Conservation (phyloP, 495 filamentous ascomycete species). For the Penicillium paradoxum region DNA sequence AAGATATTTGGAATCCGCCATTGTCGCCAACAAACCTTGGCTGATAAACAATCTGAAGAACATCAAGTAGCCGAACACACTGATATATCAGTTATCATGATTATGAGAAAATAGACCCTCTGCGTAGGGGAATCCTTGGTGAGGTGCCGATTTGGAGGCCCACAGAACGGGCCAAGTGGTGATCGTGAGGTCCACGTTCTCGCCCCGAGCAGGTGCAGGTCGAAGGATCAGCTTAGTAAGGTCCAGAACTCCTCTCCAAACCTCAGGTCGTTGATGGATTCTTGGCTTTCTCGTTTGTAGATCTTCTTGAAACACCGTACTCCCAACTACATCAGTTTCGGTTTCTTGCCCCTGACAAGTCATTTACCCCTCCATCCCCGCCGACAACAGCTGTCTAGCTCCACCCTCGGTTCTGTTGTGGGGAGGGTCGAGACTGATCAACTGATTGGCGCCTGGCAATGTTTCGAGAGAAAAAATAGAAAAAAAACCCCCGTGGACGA, state of each 20-base stretch:
- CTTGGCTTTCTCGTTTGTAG: neutral
- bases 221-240: neutral
- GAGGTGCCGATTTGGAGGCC: too few species aligned
- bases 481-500: constrained; percentile 9
- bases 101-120: too few species aligned
- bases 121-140: too few species aligned
- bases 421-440: constrained; percentile 25
- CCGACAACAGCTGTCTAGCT: constrained; percentile 20
- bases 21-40: neutral
- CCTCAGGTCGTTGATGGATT: neutral
- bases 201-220: neutral
- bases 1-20: neutral
- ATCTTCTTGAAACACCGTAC: neutral
- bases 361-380: constrained; percentile 12
- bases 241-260: neutral
- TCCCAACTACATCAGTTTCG: neutral
- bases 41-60: neutral
- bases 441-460: constrained; percentile 25
- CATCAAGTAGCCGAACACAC: too few species aligned
- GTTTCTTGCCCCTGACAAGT: neutral
- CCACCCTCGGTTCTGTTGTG: constrained; percentile 29
- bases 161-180: neutral
- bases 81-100: too few species aligned
- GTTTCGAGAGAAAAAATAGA: constrained; percentile 18
- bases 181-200: neutral